Evolutionary conservation across 495 filamentous ascomycete genomes (phyloP).

Genomic region (Aspergillus steynii): DNA sequence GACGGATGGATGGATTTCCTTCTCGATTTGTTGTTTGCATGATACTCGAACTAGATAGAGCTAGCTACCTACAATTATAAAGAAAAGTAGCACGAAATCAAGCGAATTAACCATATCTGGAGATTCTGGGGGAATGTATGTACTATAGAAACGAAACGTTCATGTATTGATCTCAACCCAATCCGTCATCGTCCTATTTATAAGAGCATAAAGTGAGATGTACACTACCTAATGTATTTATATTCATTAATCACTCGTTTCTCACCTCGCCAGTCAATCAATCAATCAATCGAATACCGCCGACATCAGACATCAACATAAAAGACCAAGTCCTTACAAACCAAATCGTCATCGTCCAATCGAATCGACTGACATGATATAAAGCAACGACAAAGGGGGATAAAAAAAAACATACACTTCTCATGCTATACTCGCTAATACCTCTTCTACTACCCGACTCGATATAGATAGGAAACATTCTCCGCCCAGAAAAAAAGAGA

Average conservation of each 20-base stretch:
- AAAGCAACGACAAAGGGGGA: not conserved
- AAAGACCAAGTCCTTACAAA: not conserved
- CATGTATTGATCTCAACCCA: no score
- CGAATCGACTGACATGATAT: not conserved
- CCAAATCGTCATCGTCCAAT: not conserved
- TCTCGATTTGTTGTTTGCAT: not conserved
- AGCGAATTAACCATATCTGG: no score
- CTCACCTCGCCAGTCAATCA: no score
- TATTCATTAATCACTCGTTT: no score
- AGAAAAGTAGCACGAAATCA: no score
- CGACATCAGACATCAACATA: no score
- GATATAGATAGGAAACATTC: not conserved
- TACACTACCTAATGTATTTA: no score
- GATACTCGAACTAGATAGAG: not conserved
- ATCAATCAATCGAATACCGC: no score
- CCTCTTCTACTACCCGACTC: not conserved
- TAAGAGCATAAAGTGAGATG: no score
- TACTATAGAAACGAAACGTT: no score
- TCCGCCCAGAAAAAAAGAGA: not conserved
- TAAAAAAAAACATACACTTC: not conserved
- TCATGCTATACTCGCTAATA: not conserved
- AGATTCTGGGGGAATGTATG: no score
- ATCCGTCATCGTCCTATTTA: no score
- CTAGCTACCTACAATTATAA: not conserved
- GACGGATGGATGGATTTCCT: not conserved